These are phyloP conservation scores for Tolypocladium sp. DNA, from an alignment of 2,329 filamentous ascomycete genomes.

Conservation along the genomic window DNA sequence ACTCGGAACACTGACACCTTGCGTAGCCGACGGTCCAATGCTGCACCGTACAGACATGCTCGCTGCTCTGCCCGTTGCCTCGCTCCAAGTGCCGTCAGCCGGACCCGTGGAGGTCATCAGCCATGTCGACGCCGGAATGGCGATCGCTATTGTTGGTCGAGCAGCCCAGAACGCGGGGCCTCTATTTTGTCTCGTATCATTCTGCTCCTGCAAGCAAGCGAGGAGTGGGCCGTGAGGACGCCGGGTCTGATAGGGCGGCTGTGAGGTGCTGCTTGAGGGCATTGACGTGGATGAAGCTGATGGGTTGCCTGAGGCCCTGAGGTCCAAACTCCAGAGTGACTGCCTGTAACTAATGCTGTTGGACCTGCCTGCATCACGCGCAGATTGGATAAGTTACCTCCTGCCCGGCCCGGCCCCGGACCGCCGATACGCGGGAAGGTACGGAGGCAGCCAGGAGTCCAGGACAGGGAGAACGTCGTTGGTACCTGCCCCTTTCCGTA, in stretches of 20 bases:
- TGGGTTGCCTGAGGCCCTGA: not conserved
- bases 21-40: not conserved
- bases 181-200: not conserved
- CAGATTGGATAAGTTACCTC: too few relatives aligned
- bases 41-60: not conserved
- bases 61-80: not conserved
- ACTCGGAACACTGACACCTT: not conserved
- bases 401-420: too few relatives aligned
- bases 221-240: not conserved
- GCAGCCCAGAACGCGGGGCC: not conserved
- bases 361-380: not conserved
- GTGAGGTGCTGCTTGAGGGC: not conserved
- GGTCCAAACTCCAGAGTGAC: not conserved
- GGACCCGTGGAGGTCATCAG: not conserved
- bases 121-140: not conserved
- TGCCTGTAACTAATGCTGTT: not conserved
- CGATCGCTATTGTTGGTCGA: not conserved
- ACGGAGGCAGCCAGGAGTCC: too few relatives aligned
- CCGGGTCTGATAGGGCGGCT: not conserved
- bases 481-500: too few relatives aligned
- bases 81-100: not conserved
- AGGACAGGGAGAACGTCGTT: too few relatives aligned
- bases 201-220: not conserved
- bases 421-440: too few relatives aligned
- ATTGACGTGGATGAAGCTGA: not conserved